These are phyloP conservation scores for Cercophora newfieldiana DNA, from an alignment of 495 filamentous ascomycete genomes.

Conservation along the genomic window DNA sequence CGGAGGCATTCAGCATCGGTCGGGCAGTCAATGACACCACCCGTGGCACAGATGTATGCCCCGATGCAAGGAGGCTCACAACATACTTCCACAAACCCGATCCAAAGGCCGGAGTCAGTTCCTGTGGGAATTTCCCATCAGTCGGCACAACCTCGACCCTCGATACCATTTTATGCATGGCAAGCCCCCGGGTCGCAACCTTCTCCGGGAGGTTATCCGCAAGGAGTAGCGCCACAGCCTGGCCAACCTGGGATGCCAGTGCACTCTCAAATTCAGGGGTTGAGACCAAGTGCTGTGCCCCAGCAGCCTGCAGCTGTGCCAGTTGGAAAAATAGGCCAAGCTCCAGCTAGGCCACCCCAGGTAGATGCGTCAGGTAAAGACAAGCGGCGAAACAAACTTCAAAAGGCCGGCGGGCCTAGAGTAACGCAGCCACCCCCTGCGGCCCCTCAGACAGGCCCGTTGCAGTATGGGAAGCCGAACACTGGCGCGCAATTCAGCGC, in stretches of 20 bases:
- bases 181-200: background rate
- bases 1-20: background rate
- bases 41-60: background rate
- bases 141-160: background rate
- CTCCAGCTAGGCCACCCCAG: background rate
- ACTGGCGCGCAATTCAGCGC: background rate
- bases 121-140: background rate
- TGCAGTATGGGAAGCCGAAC: background rate
- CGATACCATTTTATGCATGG: background rate
- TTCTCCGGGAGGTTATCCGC: background rate
- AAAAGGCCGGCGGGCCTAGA: background rate
- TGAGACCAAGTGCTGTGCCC: background rate
- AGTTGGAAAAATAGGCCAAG: background rate
- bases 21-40: background rate
- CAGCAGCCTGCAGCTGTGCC: background rate
- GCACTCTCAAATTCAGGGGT: conserved; percentile 1
- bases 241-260: conserved; percentile 13
- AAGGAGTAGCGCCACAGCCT: background rate
- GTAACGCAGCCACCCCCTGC: background rate
- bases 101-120: background rate
- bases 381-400: background rate
- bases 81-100: too few species aligned
- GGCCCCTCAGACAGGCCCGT: background rate
- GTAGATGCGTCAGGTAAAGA: background rate
- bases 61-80: background rate